Percentiles rank a stretch among this genome's conserved stretches.
Evolutionary conservation across 768 basidiomycete genomes (phyloP).

Genomic region (Leucogyrophana mollusca): DNA sequence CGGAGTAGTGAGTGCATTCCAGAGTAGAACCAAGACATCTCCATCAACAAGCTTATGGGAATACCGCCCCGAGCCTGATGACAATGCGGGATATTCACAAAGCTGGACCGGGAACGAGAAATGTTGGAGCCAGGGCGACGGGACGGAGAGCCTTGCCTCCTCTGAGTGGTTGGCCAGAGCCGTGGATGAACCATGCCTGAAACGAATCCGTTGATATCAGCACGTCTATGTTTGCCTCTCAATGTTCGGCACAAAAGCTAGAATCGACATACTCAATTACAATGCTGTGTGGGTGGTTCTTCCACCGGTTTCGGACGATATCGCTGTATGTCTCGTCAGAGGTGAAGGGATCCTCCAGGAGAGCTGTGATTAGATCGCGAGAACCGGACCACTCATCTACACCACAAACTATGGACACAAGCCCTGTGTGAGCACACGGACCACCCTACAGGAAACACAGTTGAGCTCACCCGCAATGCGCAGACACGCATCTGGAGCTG

Average conservation of each 20-base stretch:
- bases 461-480: conserved; percentile 47
- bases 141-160: conserved; percentile 34
- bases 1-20: conserved; percentile 56
- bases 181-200: conserved; percentile 22
- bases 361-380: conserved; percentile 61
- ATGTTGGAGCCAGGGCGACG: conserved; percentile 56
- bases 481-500: conserved; percentile 32
- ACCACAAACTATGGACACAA: conserved; percentile 49
- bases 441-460: conserved; percentile 1
- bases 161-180: conserved; percentile 9
- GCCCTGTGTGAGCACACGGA: not conserved
- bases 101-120: conserved; percentile 52
- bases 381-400: conserved; percentile 53
- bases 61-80: conserved; percentile 10
- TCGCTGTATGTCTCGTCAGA: conserved; percentile 46
- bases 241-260: not conserved
- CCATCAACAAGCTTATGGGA: conserved; percentile 33
- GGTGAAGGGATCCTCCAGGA: conserved; percentile 69
- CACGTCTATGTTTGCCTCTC: not conserved
- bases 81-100: conserved; percentile 33
- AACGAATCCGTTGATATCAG: too few relatives aligned
- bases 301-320: conserved; percentile 51
- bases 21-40: conserved; percentile 64
- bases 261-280: conserved; percentile 23
- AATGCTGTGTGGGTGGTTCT: conserved; percentile 21